Base-by-base conservation (phyloP, 371 early-diverging fungal genomes). In the Blastocladiella emersonii region DNA sequence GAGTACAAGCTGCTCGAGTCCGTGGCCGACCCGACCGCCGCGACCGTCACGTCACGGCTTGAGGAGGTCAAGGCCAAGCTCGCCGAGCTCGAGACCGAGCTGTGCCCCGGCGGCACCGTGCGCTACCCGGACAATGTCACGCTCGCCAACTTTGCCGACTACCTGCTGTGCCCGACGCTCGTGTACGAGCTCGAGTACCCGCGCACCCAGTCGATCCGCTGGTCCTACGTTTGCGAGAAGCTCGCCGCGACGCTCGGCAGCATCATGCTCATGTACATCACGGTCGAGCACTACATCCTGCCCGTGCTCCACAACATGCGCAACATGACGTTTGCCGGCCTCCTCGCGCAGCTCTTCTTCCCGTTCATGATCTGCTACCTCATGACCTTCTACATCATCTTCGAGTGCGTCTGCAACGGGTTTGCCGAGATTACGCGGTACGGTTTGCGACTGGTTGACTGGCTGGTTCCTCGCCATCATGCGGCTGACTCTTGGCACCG, bases 121-220 rank as follows among this genome's bases (percentile, higher is more conserved):
- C 66, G 73, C 49, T 93, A 84, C 72, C 95, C 97, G 4, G 71
- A 83, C 23, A 94, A 92, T 71, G 74, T 93, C 39, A 91, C 90
- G 0, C 36, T 92, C 21, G 32, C 57, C 32, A 96, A 95, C 71
- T 96, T 84, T 72, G 49, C 85, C n/a, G 89, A 93, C 74, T 96
- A 89, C 73, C 72, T 92, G 70, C 74, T 91, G 30, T 79, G 92
- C 12, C 97, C 97, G 13, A 84, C 89, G 13, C 73, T 96, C 59
- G 92, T 94, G 6, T 96, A 96, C 70, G 88, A 94, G 71, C 74
- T 94, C 59, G 89, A 90, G 64, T 96, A 92, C 67, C 95, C 97
- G n/a, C 75, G 97, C 53, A 93, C 93, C 10, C 67, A 74, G 61
- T 78, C 72, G 21, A 90, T 95, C 68, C 89, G 95, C 17, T 85